These are phyloP conservation scores for Saccharomyces hybrid DNA, from an alignment of 1,139 yeast species.

Conservation along the genomic window DNA sequence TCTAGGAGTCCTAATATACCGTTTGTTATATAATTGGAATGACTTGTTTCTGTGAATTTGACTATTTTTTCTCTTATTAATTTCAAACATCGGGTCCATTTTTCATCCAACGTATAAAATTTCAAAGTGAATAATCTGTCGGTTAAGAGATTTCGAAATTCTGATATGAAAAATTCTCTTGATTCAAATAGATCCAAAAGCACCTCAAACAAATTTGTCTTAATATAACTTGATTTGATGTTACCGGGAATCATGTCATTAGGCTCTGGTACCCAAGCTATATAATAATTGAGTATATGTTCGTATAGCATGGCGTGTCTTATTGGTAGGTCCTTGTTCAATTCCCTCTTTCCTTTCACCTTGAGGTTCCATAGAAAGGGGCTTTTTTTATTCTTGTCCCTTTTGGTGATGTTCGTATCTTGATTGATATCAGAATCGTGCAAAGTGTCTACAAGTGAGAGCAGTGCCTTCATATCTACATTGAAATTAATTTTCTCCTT, in stretches of 20 bases:
- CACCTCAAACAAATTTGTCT: slow-evolving; percentile 73
- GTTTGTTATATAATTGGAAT: slow-evolving; percentile 1
- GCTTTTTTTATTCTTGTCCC: not conserved
- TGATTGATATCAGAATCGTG: slow-evolving; percentile 11
- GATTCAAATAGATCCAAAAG: slow-evolving; percentile 55
- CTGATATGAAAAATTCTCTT: slow-evolving; percentile 64
- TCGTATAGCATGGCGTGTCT: slow-evolving; percentile 8
- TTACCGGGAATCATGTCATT: slow-evolving; percentile 87
- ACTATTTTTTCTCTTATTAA: slow-evolving; percentile 14
- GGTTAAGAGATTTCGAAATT: slow-evolving; percentile 62
- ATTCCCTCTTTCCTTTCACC: slow-evolving; percentile 1
- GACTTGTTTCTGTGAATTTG: slow-evolving; percentile 3
- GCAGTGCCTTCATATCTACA: slow-evolving; percentile 13
- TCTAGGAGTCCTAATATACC: not conserved
- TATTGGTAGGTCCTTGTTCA: not conserved
- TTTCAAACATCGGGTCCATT: slow-evolving; percentile 22
- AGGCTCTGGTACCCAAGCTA: slow-evolving; percentile 85
- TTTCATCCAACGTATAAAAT: slow-evolving; percentile 35
- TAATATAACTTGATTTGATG: slow-evolving; percentile 48
- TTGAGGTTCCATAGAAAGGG: not conserved
- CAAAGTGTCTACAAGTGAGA: not conserved
- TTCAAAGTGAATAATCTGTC: slow-evolving; percentile 45
- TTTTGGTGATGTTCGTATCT: not conserved
- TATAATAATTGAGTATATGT: slow-evolving; percentile 18
- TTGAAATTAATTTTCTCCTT: slow-evolving; percentile 27